Evolutionary conservation across 1,284 basidiomycete species (phyloP).

Genomic region (Boletus calvinii): DNA sequence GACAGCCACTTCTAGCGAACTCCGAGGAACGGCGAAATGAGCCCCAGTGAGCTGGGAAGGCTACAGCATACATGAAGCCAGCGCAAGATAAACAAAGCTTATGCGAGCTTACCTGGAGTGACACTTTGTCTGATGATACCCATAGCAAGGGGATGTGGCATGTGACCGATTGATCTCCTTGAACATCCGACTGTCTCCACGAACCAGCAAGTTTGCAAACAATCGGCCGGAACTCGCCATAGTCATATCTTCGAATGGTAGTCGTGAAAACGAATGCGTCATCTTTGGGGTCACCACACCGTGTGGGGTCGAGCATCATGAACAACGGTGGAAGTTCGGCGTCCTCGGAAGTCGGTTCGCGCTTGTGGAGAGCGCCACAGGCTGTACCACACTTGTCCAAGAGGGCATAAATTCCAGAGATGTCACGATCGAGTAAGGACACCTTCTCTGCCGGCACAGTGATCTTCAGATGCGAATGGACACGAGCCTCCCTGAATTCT

Average conservation of each 20-base stretch:
- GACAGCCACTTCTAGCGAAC: slow-evolving; percentile 52
- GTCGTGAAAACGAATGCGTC: slow-evolving; percentile 86
- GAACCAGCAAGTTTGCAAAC: slow-evolving; percentile 67
- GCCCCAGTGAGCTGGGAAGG: slow-evolving; percentile 58
- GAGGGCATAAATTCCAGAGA: slow-evolving; percentile 78
- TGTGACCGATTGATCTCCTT: slow-evolving; percentile 47
- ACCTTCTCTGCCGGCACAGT: slow-evolving; percentile 51
- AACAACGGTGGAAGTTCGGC: slow-evolving; percentile 62
- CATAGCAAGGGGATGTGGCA: slow-evolving; percentile 68
- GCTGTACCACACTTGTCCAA: slow-evolving; percentile 89
- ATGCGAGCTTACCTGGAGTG: slow-evolving; percentile 48
- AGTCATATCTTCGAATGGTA: slow-evolving; percentile 75
- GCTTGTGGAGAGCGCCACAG: slow-evolving; percentile 82
- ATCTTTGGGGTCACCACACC: slow-evolving; percentile 67
- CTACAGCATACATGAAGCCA: slow-evolving; percentile 18
- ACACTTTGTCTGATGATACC: slow-evolving; percentile 47
- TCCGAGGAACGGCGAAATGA: slow-evolving; percentile 61
- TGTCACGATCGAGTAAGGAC: slow-evolving; percentile 70
- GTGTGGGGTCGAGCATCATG: slow-evolving; percentile 82
- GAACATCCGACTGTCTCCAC: slow-evolving; percentile 71
- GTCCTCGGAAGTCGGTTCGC: slow-evolving; percentile 44
- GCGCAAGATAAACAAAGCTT: background rate
- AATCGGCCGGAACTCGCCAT: slow-evolving; percentile 74
- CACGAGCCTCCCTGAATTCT: slow-evolving; percentile 63
- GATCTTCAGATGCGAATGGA: slow-evolving; percentile 69